Conservation (phyloP, 306 rosid species). For the Vicia villosa region DNA sequence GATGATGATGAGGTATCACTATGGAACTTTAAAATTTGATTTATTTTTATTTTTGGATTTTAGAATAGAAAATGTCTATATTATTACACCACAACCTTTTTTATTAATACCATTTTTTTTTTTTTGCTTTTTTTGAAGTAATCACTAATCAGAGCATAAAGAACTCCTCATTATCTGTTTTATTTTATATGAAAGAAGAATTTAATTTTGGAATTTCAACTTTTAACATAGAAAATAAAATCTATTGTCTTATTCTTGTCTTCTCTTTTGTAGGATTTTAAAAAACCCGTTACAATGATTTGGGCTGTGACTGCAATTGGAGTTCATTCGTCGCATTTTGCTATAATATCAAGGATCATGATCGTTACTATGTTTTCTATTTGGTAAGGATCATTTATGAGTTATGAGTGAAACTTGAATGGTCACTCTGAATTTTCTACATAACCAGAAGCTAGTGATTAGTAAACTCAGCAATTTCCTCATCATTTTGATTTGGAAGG, state of each 20-base stretch:
- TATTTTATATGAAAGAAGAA: no score
- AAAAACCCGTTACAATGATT: neutral
- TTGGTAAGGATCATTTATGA: no score
- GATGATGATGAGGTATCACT: no score
- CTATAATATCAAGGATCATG: neutral
- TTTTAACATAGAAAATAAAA: neutral
- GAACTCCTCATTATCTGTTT: no score
- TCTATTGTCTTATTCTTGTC: neutral
- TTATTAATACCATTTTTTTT: neutral
- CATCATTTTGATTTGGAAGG: no score
- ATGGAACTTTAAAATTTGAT: no score
- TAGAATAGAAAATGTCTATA: neutral
- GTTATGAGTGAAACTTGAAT: neutral
- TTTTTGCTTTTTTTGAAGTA: neutral
- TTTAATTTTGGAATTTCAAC: neutral
- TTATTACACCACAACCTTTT: neutral
- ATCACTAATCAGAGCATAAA: no score
- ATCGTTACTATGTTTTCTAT: neutral
- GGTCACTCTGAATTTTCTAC: no score
- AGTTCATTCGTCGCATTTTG: neutral
- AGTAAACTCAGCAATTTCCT: neutral
- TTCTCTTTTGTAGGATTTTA: constrained; percentile 2
- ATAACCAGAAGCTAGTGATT: neutral
- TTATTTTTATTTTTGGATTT: neutral
- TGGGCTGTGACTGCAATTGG: neutral